A percentile compares a stretch with the other conserved stretches of the same genome.
Evolutionary conservation across 2,329 filamentous ascomycete genomes (phyloP).

Genomic region (Rhynchosporium secalis): DNA sequence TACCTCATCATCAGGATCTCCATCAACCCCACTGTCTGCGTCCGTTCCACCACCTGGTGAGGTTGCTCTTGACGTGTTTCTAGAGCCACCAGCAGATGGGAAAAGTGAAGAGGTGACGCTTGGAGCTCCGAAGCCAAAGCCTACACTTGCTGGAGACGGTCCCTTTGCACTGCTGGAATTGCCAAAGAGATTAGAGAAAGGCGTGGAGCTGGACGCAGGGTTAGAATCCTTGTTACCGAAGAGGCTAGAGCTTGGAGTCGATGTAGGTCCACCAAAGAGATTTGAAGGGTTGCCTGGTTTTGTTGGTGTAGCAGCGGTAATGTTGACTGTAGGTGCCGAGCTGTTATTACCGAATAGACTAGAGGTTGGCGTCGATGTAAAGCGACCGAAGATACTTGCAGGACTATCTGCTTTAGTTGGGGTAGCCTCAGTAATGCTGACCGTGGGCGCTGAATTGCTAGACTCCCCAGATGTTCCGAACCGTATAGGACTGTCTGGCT

Average conservation of each 20-base stretch:
- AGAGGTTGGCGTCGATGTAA: constrained; percentile 6
- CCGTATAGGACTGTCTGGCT: constrained; percentile 49
- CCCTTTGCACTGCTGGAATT: constrained; percentile 20
- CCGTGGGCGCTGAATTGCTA: constrained; percentile 19
- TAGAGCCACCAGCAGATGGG: constrained; percentile 35
- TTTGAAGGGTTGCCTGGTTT: constrained; percentile 22
- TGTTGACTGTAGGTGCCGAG: constrained; percentile 25
- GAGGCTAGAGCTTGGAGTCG: constrained; percentile 1
- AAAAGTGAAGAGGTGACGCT: constrained; percentile 36
- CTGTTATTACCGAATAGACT: not conserved
- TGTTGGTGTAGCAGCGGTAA: constrained; percentile 28
- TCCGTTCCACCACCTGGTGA: constrained; percentile 38
- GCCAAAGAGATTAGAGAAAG: constrained; percentile 29
- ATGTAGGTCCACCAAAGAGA: constrained; percentile 19
- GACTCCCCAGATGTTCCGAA: constrained; percentile 34
- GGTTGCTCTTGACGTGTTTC: constrained; percentile 38
- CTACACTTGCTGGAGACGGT: constrained; percentile 26
- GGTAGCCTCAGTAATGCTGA: constrained; percentile 28
- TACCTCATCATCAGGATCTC: constrained; percentile 53
- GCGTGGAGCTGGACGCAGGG: constrained; percentile 1
- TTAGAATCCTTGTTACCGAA: constrained; percentile 12
- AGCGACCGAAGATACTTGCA: constrained; percentile 20
- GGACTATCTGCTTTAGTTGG: constrained; percentile 26
- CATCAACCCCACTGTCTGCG: constrained; percentile 35
- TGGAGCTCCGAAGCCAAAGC: constrained; percentile 35